phyloP scores from a whole-genome alignment of 2,329 filamentous ascomycete species.

The Microsporum canis region DNA sequence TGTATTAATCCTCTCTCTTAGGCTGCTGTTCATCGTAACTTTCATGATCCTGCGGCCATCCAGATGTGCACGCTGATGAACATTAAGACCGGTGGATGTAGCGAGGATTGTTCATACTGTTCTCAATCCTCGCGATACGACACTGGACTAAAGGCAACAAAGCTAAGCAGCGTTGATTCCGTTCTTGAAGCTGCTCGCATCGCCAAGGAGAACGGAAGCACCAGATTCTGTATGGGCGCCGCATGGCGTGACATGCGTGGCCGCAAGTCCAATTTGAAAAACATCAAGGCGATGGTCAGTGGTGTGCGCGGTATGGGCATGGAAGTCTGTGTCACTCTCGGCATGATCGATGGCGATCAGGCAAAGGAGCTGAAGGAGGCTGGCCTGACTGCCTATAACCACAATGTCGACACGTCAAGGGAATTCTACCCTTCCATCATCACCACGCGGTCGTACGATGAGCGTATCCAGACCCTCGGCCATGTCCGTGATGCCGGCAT shows the following conservation, averaged over 20 bases:
- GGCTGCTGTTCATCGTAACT: conserved; percentile 68
- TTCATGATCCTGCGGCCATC: conserved; percentile 72
- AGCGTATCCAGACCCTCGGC: conserved; percentile 65
- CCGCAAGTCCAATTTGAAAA: conserved; percentile 69
- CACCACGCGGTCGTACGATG: conserved; percentile 75
- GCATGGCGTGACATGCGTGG: conserved; percentile 92
- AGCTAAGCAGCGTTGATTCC: conserved; percentile 66
- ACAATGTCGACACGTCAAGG: conserved; percentile 82
- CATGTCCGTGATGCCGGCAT: conserved; percentile 78
- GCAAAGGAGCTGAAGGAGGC: conserved; percentile 70
- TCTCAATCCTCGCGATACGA: conserved; percentile 74
- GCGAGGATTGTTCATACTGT: conserved; percentile 87
- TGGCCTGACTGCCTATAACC: conserved; percentile 83
- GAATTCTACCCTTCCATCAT: conserved; percentile 84
- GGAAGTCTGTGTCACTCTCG: conserved; percentile 87
- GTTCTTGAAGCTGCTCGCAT: conserved; percentile 67
- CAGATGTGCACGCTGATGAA: conserved; percentile 94
- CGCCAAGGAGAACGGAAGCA: conserved; percentile 74
- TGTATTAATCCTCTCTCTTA: conserved; percentile 24
- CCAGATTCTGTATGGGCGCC: conserved; percentile 89
- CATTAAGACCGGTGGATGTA: conserved; percentile 89
- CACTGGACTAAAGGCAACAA: conserved; percentile 67
- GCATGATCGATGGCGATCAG: conserved; percentile 77
- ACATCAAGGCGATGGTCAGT: conserved; percentile 75
- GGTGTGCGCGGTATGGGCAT: conserved; percentile 72